phyloP scores from a whole-genome alignment of 768 basidiomycete genomes.

The Tylopilus cervinicoccineus region DNA sequence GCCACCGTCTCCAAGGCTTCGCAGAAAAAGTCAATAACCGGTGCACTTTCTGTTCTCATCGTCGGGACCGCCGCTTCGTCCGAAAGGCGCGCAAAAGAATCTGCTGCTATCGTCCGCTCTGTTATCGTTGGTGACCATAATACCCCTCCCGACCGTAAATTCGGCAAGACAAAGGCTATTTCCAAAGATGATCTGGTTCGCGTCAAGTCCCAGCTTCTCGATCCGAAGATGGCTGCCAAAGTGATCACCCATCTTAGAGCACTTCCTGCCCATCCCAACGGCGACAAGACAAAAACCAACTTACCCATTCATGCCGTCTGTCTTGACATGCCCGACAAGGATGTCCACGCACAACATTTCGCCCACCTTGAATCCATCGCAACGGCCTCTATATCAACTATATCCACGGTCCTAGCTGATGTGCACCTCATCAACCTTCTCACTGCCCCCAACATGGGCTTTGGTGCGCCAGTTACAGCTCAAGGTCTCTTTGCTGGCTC shows the following conservation, averaged over 20 bases:
- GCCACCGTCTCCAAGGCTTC: slow-evolving; percentile 34
- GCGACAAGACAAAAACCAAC: slow-evolving; percentile 14
- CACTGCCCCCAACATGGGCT: slow-evolving; percentile 57
- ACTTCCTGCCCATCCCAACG: slow-evolving; percentile 39
- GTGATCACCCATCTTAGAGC: slow-evolving; percentile 67
- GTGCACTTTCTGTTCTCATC: slow-evolving; percentile 27
- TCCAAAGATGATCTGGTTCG: slow-evolving; percentile 55
- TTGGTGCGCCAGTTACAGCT: slow-evolving; percentile 70
- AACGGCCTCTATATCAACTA: slow-evolving; percentile 45
- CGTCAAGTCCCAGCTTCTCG: slow-evolving; percentile 62
- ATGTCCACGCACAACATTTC: slow-evolving; percentile 60
- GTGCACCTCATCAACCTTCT: slow-evolving; percentile 62
- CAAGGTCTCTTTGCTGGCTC: slow-evolving; percentile 69
- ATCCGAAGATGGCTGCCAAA: slow-evolving; percentile 64
- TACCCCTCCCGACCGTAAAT: slow-evolving; percentile 27
- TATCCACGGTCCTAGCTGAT: slow-evolving; percentile 51
- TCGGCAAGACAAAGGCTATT: slow-evolving; percentile 35
- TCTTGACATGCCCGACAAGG: slow-evolving; percentile 57
- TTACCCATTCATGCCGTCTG: slow-evolving; percentile 78
- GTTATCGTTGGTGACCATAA: slow-evolving; percentile 60
- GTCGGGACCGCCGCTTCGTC: slow-evolving; percentile 35
- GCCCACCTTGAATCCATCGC: slow-evolving; percentile 45
- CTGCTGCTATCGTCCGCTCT: slow-evolving; percentile 58
- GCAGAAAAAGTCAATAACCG: slow-evolving; percentile 37
- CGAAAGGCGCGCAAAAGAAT: slow-evolving; percentile 59